Conservation (phyloP, 2,329 filamentous ascomycete species). For the Cladosporium sp. region DNA sequence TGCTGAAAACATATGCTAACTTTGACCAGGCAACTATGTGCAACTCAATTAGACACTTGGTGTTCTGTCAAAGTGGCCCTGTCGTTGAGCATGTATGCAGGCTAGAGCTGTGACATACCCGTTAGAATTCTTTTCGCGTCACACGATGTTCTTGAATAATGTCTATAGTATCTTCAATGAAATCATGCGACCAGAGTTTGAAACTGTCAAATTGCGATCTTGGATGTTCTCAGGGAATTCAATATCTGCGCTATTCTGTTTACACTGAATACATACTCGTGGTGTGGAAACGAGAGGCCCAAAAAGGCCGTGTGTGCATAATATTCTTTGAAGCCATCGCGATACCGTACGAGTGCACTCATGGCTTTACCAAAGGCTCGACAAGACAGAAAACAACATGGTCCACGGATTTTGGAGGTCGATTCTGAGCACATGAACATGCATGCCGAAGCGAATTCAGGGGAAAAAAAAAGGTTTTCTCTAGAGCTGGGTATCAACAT, state of each 20-base stretch:
- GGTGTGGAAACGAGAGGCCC: too few species aligned
- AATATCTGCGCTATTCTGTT: too few species aligned
- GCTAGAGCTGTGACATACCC: neutral
- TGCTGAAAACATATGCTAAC: neutral
- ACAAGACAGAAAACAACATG: too few species aligned
- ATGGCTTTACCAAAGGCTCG: too few species aligned
- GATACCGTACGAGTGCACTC: too few species aligned
- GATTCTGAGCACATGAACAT: too few species aligned
- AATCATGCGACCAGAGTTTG: neutral
- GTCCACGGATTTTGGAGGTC: too few species aligned
- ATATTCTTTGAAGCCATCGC: too few species aligned
- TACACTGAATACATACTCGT: too few species aligned
- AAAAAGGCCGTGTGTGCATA: too few species aligned
- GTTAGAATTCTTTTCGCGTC: neutral
- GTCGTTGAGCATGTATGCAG: neutral
- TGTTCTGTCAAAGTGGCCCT: neutral
- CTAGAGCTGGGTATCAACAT: slow-evolving; percentile 6
- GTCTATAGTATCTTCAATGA: slow-evolving; percentile 10
- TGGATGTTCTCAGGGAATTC: too few species aligned
- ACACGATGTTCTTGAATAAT: neutral
- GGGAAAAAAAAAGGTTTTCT: neutral
- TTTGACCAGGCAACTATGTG: slow-evolving; percentile 44
- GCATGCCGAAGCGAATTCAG: neutral
- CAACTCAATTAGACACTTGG: slow-evolving; percentile 32
- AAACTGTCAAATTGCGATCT: too few species aligned